A percentile compares a stretch with the other conserved stretches of the same genome.
Conservation (phyloP, 2,329 filamentous ascomycete species). For the Westerdykella sp. region DNA sequence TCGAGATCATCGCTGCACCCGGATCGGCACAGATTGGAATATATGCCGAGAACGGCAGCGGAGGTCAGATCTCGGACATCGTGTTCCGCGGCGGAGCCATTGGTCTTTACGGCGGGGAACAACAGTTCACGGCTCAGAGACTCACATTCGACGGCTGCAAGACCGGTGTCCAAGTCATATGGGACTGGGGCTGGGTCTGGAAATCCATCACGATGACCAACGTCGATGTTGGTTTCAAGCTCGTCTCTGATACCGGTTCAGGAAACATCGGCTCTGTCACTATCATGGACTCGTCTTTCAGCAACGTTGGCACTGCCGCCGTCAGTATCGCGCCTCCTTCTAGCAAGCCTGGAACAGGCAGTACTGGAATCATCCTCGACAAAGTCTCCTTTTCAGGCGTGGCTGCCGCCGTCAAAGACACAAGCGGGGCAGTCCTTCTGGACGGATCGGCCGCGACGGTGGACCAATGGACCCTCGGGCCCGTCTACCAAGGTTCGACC, state of each 20-base stretch:
- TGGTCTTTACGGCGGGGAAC: constrained; percentile 41
- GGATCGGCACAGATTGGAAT: constrained; percentile 45
- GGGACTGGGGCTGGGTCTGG: constrained; percentile 57
- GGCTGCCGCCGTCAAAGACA: constrained; percentile 18
- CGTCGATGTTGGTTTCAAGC: constrained; percentile 49
- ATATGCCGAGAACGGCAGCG: constrained; percentile 40
- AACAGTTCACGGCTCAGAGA: constrained; percentile 53
- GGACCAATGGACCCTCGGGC: constrained; percentile 27
- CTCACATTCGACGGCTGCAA: constrained; percentile 47
- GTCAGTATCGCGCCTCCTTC: constrained; percentile 45
- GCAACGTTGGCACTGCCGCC: constrained; percentile 38
- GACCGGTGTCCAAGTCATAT: constrained; percentile 52
- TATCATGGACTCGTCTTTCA: constrained; percentile 52
- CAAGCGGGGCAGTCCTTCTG: constrained; percentile 19
- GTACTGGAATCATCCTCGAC: constrained; percentile 50
- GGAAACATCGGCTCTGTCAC: constrained; percentile 51
- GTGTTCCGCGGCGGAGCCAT: constrained; percentile 40
- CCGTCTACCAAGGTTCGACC: constrained; percentile 2
- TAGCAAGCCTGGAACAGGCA: constrained; percentile 22
- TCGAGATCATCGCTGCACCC: constrained; percentile 37
- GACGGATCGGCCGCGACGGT: constrained; percentile 22
- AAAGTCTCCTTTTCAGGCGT: constrained; percentile 54
- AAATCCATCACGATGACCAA: constrained; percentile 48
- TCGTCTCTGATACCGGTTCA: constrained; percentile 32
- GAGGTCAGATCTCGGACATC: constrained; percentile 44